Percentiles rank a stretch among this genome's conserved stretches.
Evolutionary conservation across 1,284 basidiomycete genomes (phyloP).

Genomic region (Malassezia caprae): DNA sequence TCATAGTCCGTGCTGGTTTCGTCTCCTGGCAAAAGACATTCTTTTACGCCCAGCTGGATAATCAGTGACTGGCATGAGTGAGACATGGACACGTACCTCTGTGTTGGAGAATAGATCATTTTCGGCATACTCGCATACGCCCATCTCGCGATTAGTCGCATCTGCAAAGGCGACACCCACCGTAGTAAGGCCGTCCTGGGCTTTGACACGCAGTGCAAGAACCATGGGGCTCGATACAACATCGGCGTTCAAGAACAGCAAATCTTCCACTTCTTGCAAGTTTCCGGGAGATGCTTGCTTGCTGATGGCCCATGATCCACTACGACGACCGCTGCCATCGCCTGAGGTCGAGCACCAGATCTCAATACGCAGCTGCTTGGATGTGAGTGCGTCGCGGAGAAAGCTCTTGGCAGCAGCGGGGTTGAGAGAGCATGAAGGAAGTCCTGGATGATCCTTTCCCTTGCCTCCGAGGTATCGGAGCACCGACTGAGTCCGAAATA

Average conservation of each 20-base stretch:
- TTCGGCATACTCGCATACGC: conserved; percentile 78
- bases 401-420: conserved; percentile 72
- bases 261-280: conserved; percentile 80
- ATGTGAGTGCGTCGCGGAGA: conserved; percentile 78
- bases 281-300: conserved; percentile 94
- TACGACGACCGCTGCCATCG: conserved; percentile 57
- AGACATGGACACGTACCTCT: conserved; percentile 56
- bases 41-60: conserved; percentile 93
- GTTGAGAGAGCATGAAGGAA: conserved; percentile 61
- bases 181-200: conserved; percentile 52
- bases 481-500: conserved; percentile 51
- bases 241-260: conserved; percentile 77
- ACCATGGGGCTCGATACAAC: conserved; percentile 76
- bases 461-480: conserved; percentile 38
- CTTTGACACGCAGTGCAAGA: conserved; percentile 72
- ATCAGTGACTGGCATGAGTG: conserved; percentile 62
- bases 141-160: conserved; percentile 53
- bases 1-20: conserved; percentile 63
- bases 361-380: conserved; percentile 83
- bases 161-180: conserved; percentile 57
- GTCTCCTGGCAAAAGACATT: conserved; percentile 60
- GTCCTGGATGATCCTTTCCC: conserved; percentile 18
- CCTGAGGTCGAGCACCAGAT: conserved; percentile 52
- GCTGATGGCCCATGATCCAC: conserved; percentile 58
- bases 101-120: conserved; percentile 93